Conservation (phyloP, 1,284 basidiomycete genomes). For the Puccinia novopanici region DNA sequence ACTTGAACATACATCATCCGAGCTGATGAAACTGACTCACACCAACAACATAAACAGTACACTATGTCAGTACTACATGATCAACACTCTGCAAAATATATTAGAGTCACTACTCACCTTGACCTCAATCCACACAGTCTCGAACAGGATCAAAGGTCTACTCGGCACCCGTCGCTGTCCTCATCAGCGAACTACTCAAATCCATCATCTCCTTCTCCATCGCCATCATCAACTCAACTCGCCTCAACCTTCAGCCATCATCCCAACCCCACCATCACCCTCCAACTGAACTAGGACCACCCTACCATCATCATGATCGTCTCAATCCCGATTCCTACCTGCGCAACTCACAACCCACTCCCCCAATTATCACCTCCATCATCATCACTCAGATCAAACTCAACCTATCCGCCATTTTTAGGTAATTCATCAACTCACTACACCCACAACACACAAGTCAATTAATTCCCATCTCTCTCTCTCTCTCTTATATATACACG, state of each 20-base stretch:
- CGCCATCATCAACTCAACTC: constrained; percentile 58
- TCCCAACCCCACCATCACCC: neutral
- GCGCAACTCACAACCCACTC: neutral
- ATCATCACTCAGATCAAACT: constrained; percentile 15
- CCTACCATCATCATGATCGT: no score
- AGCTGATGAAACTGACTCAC: neutral
- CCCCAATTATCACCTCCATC: constrained; percentile 7
- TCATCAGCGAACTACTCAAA: constrained; percentile 90
- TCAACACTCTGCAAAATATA: no score
- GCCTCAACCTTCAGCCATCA: neutral
- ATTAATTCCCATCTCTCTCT: neutral
- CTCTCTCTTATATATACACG: constrained; percentile 69
- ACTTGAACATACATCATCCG: neutral
- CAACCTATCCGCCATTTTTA: constrained; percentile 19
- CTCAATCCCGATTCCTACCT: neutral
- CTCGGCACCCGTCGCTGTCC: constrained; percentile 85
- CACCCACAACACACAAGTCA: neutral
- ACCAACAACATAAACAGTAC: neutral
- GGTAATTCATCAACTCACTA: neutral
- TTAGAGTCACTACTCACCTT: neutral
- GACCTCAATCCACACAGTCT: constrained; percentile 53
- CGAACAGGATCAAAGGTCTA: constrained; percentile 64
- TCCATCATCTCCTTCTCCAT: constrained; percentile 77
- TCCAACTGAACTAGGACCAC: no score
- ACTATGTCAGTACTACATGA: neutral